Evolutionary conservation across 1,284 basidiomycete genomes (phyloP).

Genomic region (Volvariella volvacea): DNA sequence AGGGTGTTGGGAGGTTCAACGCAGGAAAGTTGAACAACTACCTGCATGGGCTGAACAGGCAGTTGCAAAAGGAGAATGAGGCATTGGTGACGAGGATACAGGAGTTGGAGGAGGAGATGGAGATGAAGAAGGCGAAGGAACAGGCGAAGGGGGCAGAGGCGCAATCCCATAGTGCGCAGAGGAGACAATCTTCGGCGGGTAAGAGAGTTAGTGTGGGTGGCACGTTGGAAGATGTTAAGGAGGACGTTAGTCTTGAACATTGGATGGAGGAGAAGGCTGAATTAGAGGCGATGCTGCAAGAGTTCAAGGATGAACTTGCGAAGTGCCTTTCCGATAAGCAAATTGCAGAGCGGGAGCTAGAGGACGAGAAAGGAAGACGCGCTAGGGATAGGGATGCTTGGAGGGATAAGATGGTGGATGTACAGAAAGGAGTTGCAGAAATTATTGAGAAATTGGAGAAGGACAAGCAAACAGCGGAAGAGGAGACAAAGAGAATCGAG

Average conservation of each 20-base stretch:
- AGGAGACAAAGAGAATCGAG: constrained; percentile 30
- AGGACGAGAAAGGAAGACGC: constrained; percentile 49
- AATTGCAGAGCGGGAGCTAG: constrained; percentile 31
- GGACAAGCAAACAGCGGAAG: constrained; percentile 46
- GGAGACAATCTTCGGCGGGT: constrained; percentile 13
- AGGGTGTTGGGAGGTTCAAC: constrained; percentile 67
- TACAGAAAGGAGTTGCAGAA: constrained; percentile 57
- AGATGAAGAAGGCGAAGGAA: constrained; percentile 1
- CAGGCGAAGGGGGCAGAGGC: too few species aligned
- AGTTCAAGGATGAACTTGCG: constrained; percentile 39
- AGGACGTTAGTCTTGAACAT: constrained; percentile 49
- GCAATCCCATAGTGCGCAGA: background rate
- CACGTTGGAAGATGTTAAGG: constrained; percentile 50
- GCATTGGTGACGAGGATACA: constrained; percentile 43
- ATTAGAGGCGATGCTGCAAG: constrained; percentile 42
- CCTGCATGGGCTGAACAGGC: constrained; percentile 72
- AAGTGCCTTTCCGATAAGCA: constrained; percentile 32
- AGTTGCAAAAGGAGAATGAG: constrained; percentile 79
- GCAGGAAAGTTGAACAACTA: constrained; percentile 77
- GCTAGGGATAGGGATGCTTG: constrained; percentile 58
- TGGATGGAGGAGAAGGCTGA: constrained; percentile 65
- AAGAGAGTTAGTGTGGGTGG: constrained; percentile 45
- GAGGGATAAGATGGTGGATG: constrained; percentile 61
- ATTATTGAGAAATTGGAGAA: constrained; percentile 61
- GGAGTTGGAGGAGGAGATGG: constrained; percentile 38